These are phyloP conservation scores for Capsella bursapastoris DNA, from an alignment of 345 rosid genomes.

Conservation along the genomic window DNA sequence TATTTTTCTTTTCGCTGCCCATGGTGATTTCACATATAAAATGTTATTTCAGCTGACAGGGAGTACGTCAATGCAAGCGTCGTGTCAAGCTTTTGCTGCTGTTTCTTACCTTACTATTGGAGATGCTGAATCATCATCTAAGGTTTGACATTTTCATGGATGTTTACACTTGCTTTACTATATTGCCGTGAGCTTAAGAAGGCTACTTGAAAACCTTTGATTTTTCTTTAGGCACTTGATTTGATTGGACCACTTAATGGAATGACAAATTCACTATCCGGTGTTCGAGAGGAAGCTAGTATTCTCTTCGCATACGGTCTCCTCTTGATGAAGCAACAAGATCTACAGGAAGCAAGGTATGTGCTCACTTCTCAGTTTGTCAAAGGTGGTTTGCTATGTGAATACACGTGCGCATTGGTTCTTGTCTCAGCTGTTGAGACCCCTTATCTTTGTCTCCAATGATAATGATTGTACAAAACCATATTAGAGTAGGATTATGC, in stretches of 20 bases:
- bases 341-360: conserved; percentile 91
- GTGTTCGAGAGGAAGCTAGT: conserved; percentile 91
- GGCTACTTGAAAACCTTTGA: conserved; percentile 14
- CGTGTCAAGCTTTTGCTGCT: conserved; percentile 94
- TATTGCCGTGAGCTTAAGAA: conserved; percentile 9
- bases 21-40: conserved; percentile 11
- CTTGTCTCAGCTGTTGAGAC: conserved; percentile 7
- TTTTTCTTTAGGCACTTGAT: conserved; percentile 78
- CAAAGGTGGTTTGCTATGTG: not conserved
- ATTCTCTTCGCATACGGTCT: conserved; percentile 95
- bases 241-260: conserved; percentile 83
- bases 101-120: conserved; percentile 89
- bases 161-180: conserved; percentile 21
- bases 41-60: conserved; percentile 69
- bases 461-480: not conserved
- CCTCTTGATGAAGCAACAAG: conserved; percentile 89
- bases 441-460: not conserved
- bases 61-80: conserved; percentile 88
- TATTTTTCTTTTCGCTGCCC: not conserved
- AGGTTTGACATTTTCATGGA: conserved; percentile 52
- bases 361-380: conserved; percentile 25
- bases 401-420: conserved; percentile 5
- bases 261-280: conserved; percentile 79
- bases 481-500: not conserved
- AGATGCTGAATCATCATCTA: conserved; percentile 92